Base-by-base conservation (phyloP, 768 basidiomycete species). In the Leccinum variicolor region DNA sequence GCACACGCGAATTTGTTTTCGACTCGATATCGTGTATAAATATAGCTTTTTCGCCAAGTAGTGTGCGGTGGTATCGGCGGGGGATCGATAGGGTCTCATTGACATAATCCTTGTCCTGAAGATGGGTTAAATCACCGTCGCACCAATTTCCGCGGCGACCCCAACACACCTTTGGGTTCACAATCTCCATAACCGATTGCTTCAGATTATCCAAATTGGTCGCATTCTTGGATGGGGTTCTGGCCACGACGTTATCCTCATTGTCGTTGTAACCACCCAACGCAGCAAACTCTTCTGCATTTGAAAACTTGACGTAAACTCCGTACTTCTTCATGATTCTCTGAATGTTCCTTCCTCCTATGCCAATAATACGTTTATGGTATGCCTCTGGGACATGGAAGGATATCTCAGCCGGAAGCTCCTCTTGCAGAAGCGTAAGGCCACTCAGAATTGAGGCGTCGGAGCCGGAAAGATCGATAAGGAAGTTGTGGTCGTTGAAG, bases 261-360 rank as follows among this genome's bases (percentile, higher is more conserved):
- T 96, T 97, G 71, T 98, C 94, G 66, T 89, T 86, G 72, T 96
- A 96, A 6, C 95, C 96, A 26, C 96, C 96, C 62, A 95, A 81
- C 13, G 89, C 85, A 36, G 94, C 94, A 73, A 95, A 97, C 71
- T 98, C 96, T 65, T 98, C 96, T 11, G 93, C 93, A 71, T 98
- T 98, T 23, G 92, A 93, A 68, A 98, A 99, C 75, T 98, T 98
- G 74, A 99, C 96, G 75, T 98, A 98, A 21, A 98, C 96, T n/a
- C 96, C 96, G 63, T 90, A 97, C 72, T 96, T 94, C 79, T 98
- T 98, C 96, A 99, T 99, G 75, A 99, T 98, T 58, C 94, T 85
- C 73, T 98, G 96, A 58, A 99, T 98, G 74, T 94, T 98, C 68
- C 94, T 87, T 28, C 96, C 96, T 33, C 94, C 95, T 34, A 98